Evolutionary conservation across 345 rosid species (phyloP), one percentile per base, ranked within the genome.

Genomic region (Adansonia digitata): DNA sequence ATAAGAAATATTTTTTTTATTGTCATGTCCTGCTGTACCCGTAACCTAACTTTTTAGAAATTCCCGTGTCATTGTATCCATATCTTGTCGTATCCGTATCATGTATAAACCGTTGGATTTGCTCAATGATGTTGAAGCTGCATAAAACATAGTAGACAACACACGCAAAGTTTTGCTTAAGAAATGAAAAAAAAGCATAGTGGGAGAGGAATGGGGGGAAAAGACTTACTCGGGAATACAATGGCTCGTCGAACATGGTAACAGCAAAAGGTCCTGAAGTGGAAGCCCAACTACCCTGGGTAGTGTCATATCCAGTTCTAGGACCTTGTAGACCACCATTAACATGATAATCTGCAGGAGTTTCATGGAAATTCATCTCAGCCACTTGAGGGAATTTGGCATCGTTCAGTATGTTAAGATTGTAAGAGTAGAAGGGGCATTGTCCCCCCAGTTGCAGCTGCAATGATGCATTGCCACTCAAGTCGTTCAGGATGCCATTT

Each of bases 251-350:
- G 55, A 86, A 85, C 86, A 92, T 75, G 73, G 89, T 76, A 71
- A 83, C 71, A 24, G 88, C 86, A 69, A 86, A 86, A 55, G 87
- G 86, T 46, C 84, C 85, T 31, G 90, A 83, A 46, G 79, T 76
- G 77, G 93, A 86, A 77, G 86, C 86, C 89, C 90, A 92, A 74
- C 88, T 84, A 57, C 79, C 78, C 67, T 79, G 88, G 72, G 79
- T 75, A 17, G 77, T 43, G 71, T 82, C 82, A 69, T 80, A 80
- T 15, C 74, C 91, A 39, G 87, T 79, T 72, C 84, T 79, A 61
- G 83, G 81, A 49, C 86, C 86, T 63, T 88, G 93, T 72, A 84
- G 85, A 82, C 77, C 80, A 76, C 85, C 97, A 80, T 77, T 83
- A 74, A 85, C 64, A 67, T 85, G 89, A 82, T 82, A 89, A 78